phyloP scores from a whole-genome alignment of 352 stramenopile species.

The Phytophthora hibernalis region DNA sequence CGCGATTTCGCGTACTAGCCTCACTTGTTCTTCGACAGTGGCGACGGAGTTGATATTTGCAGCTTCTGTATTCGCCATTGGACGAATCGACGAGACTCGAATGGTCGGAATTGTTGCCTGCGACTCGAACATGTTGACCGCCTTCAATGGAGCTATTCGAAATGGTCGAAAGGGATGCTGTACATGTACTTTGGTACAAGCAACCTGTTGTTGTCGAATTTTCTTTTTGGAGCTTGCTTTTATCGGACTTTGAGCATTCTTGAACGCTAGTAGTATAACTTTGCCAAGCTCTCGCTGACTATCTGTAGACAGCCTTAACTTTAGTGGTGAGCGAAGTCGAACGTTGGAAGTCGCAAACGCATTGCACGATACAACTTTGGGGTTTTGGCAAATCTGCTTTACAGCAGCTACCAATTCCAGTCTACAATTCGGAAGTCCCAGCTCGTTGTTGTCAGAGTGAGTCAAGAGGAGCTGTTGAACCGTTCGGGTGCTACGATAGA shows the following conservation, averaged over 20 bases:
- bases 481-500: background rate
- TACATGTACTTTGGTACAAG: background rate
- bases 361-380: background rate
- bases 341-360: background rate
- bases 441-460: background rate
- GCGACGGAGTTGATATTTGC: background rate
- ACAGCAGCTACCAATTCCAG: background rate
- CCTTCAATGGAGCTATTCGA: background rate
- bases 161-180: background rate
- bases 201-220: background rate
- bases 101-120: background rate
- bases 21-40: slow-evolving; percentile 5
- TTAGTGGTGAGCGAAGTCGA: background rate
- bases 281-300: background rate
- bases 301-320: background rate
- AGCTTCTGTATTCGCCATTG: background rate
- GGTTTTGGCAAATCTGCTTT: background rate
- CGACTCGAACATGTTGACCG: background rate
- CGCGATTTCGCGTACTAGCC: background rate
- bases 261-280: background rate
- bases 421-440: background rate
- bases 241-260: background rate
- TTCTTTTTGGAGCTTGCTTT: background rate
- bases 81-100: background rate
- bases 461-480: background rate